Evolutionary conservation across 306 rosid genomes (phyloP).

Genomic region (Citrullus amarus): DNA sequence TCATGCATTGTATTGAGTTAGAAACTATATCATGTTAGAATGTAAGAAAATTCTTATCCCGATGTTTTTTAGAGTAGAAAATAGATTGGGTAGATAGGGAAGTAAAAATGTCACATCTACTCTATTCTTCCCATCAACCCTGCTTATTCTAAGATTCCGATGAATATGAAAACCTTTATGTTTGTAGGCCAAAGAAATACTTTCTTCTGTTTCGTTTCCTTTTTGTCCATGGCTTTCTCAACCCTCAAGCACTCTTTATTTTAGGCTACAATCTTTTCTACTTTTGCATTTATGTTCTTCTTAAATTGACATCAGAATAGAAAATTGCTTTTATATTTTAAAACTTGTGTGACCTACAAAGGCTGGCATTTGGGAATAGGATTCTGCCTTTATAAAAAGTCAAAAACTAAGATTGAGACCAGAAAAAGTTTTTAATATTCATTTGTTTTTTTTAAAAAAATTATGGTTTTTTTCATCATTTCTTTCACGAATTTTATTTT

Average conservation of each 20-base stretch:
- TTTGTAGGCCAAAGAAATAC: neutral
- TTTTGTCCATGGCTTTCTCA: neutral
- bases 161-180: neutral
- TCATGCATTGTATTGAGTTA: neutral
- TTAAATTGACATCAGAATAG: neutral
- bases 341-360: neutral
- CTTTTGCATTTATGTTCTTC: neutral
- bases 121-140: neutral
- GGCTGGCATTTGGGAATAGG: neutral
- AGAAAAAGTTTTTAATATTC: too few species aligned
- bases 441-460: too few species aligned
- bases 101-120: neutral
- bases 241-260: neutral
- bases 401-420: too few species aligned
- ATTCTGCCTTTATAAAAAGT: too few species aligned
- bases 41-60: neutral
- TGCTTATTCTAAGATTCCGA: neutral
- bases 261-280: neutral
- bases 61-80: neutral
- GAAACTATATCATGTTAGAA: neutral
- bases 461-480: too few species aligned
- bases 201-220: neutral
- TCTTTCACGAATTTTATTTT: too few species aligned
- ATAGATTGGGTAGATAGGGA: neutral
- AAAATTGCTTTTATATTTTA: neutral